Percentiles rank a stretch among this genome's conserved stretches.
Evolutionary conservation across 177 flowering plant species (phyloP).

Genomic region (Vitis hybrid): DNA sequence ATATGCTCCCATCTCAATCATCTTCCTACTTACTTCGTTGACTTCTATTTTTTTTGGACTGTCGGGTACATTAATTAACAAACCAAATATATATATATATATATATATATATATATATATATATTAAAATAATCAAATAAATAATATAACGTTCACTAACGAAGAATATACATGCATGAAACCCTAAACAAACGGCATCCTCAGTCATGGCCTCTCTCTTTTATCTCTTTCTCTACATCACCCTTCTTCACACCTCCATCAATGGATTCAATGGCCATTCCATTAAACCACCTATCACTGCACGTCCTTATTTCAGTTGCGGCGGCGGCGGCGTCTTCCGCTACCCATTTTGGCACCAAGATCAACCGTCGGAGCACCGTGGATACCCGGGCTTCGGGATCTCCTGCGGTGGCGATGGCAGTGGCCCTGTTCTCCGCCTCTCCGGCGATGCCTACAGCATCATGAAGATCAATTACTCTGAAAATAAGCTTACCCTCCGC

Average conservation of each 20-base stretch:
- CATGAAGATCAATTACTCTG: slow-evolving; percentile 5
- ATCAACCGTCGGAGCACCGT: neutral
- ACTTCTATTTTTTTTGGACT: neutral
- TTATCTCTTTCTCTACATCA: neutral
- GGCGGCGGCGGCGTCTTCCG: slow-evolving; percentile 2
- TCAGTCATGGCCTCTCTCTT: slow-evolving; percentile 5
- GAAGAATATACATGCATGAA: neutral
- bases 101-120: no score
- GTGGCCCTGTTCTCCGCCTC: slow-evolving; percentile 1
- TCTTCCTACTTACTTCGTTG: slow-evolving; percentile 13
- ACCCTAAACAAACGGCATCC: neutral
- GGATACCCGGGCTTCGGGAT: slow-evolving; percentile 16
- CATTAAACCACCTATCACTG: neutral
- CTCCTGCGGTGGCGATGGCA: neutral
- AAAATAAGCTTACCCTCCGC: slow-evolving; percentile 6
- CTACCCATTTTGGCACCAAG: slow-evolving; percentile 20
- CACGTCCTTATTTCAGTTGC: slow-evolving; percentile 12
- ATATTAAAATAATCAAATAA: neutral
- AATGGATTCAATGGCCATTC: slow-evolving; percentile 2
- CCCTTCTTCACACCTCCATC: slow-evolving; percentile 5
- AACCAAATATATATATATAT: no score
- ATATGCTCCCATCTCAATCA: neutral
- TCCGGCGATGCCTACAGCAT: neutral
- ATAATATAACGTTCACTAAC: neutral
- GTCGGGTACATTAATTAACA: neutral